These are phyloP conservation scores for Flagelloscypha sp. DNA, from an alignment of 768 basidiomycete genomes.

Conservation along the genomic window DNA sequence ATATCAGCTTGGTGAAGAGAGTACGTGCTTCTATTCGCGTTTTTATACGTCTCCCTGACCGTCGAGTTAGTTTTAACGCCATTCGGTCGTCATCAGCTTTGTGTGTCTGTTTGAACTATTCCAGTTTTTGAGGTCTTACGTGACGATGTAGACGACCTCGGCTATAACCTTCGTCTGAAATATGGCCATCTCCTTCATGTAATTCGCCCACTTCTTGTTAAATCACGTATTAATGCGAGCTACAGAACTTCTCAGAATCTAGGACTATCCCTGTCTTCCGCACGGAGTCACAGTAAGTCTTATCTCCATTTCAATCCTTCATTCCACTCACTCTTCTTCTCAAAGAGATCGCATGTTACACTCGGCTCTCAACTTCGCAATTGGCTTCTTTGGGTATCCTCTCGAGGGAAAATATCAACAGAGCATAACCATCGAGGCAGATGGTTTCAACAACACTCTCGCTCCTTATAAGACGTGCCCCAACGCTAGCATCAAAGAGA, in stretches of 20 bases:
- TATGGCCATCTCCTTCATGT: conserved; percentile 73
- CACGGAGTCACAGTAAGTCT: conserved; percentile 61
- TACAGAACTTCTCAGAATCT: conserved; percentile 49
- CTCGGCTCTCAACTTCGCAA: conserved; percentile 58
- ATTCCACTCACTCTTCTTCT: conserved; percentile 1
- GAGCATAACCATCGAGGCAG: conserved; percentile 63
- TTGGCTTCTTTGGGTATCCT: conserved; percentile 75
- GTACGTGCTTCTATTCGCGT: conserved; percentile 24
- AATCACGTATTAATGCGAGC: conserved; percentile 15
- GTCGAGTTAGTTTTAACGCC: conserved; percentile 63
- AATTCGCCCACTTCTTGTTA: neutral
- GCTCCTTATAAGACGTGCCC: conserved; percentile 79
- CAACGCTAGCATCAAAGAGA: conserved; percentile 43
- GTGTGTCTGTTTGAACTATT: conserved; percentile 28
- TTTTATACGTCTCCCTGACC: conserved; percentile 8
- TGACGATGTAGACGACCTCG: conserved; percentile 52
- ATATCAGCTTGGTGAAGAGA: conserved; percentile 84
- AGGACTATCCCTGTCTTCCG: conserved; percentile 70
- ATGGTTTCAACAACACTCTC: conserved; percentile 76
- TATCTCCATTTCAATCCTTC: neutral
- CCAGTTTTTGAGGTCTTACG: neutral
- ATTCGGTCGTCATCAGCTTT: conserved; percentile 82
- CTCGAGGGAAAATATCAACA: conserved; percentile 68
- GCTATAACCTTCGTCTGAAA: conserved; percentile 64
- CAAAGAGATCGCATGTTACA: conserved; percentile 63